A percentile compares a stretch with the other conserved stretches of the same genome.
phyloP scores from a whole-genome alignment of 805 yeast species.

The Wickerhamiella siamensis region DNA sequence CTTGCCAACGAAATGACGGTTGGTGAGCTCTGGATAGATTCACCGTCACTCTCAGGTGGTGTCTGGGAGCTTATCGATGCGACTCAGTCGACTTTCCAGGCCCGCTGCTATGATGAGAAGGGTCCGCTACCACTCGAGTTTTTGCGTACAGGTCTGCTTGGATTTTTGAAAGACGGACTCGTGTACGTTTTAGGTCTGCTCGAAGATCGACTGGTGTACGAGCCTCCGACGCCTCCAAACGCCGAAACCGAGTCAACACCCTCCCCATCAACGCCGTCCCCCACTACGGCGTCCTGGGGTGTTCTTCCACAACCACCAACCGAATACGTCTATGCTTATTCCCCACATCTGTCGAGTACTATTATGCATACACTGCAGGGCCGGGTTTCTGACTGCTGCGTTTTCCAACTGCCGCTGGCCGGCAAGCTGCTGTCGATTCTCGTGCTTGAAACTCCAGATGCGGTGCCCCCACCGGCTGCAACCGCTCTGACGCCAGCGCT shows the following conservation, averaged over 20 bases:
- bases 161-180: conserved; percentile 76
- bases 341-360: conserved; percentile 76
- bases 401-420: conserved; percentile 69
- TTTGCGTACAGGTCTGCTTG: conserved; percentile 79
- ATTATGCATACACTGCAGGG: conserved; percentile 59
- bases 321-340: conserved; percentile 49
- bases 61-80: conserved; percentile 61
- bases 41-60: conserved; percentile 81
- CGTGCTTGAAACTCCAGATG: conserved; percentile 59
- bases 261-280: not conserved
- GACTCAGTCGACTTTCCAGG: conserved; percentile 65
- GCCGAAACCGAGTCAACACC: not conserved
- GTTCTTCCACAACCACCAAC: conserved; percentile 3
- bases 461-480: conserved; percentile 21
- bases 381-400: conserved; percentile 76
- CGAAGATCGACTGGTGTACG: conserved; percentile 62
- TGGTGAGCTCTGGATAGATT: conserved; percentile 97
- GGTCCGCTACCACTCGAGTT: conserved; percentile 66
- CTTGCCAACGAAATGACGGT: conserved; percentile 64
- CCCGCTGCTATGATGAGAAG: conserved; percentile 57
- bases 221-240: not conserved
- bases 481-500: conserved; percentile 32
- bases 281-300: conserved; percentile 1
- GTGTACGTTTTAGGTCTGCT: conserved; percentile 78
- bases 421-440: conserved; percentile 75